phyloP scores from a whole-genome alignment of 2,329 filamentous ascomycete genomes.

The Xylariaceae sp. region DNA sequence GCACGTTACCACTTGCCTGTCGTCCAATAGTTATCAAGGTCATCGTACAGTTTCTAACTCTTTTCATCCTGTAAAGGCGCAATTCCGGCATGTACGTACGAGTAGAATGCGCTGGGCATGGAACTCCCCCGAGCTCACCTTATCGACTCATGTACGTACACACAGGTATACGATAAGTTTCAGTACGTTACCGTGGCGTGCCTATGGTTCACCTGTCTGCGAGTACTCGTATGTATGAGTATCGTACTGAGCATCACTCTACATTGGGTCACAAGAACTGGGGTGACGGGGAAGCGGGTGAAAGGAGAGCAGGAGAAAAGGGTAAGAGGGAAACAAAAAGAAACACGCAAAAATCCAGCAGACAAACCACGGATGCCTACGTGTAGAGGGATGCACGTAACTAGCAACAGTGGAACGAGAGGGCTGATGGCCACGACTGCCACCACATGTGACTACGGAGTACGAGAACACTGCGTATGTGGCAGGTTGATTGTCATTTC shows the following conservation, averaged over 20 bases:
- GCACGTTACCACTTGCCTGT: too few species aligned
- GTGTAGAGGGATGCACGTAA: slow-evolving; percentile 19
- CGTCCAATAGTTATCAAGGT: too few species aligned
- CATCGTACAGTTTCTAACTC: too few species aligned
- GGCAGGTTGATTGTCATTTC: slow-evolving; percentile 9
- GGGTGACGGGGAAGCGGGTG: slow-evolving; percentile 6
- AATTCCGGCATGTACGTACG: neutral
- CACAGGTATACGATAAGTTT: neutral
- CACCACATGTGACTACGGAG: slow-evolving; percentile 5
- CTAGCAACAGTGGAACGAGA: slow-evolving; percentile 15
- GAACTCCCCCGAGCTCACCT: slow-evolving; percentile 6
- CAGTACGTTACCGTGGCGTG: neutral
- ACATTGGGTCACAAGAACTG: slow-evolving; percentile 16
- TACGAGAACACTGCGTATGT: slow-evolving; percentile 7
- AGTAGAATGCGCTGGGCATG: slow-evolving; percentile 4
- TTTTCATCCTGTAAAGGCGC: neutral
- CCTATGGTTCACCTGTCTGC: neutral
- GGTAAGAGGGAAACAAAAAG: slow-evolving; percentile 1
- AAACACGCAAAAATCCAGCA: slow-evolving; percentile 7
- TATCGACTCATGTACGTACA: neutral
- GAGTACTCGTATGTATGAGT: neutral
- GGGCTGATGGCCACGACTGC: slow-evolving; percentile 17
- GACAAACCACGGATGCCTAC: slow-evolving; percentile 20
- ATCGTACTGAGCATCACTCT: slow-evolving; percentile 3
- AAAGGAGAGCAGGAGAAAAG: neutral